These are phyloP conservation scores for Striga hermonthica DNA, from an alignment of 305 asterid species.

Conservation along the genomic window DNA sequence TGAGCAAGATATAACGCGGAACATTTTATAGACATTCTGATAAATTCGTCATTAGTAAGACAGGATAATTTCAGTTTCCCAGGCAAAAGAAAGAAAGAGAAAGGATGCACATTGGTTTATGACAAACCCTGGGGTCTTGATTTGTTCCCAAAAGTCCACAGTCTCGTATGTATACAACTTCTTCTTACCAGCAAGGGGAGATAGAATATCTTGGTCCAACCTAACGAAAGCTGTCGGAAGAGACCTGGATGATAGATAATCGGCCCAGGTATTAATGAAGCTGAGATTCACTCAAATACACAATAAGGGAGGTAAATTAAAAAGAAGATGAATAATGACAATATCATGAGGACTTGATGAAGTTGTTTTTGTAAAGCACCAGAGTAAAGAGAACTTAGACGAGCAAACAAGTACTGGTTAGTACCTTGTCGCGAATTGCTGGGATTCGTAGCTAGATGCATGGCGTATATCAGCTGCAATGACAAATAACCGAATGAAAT, in stretches of 20 bases:
- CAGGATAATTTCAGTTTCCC: conserved; percentile 16
- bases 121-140: conserved; percentile 75
- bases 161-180: conserved; percentile 65
- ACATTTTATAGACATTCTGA: conserved; percentile 74
- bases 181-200: conserved; percentile 88
- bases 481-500: conserved; percentile 13
- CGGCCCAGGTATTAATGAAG: conserved; percentile 23
- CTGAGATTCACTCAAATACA: conserved; percentile 16
- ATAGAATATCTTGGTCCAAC: conserved; percentile 83
- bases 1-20: conserved; percentile 71
- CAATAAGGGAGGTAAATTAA: neutral
- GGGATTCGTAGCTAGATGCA: conserved; percentile 56
- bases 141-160: conserved; percentile 84
- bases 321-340: no score
- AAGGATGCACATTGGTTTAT: conserved; percentile 10
- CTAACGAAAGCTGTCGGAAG: conserved; percentile 69
- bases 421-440: conserved; percentile 62
- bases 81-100: conserved; percentile 14
- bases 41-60: conserved; percentile 31
- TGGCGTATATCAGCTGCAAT: conserved; percentile 53
- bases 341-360: neutral
- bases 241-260: conserved; percentile 51
- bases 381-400: neutral
- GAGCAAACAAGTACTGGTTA: neutral
- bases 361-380: neutral